Evolutionary conservation across 768 basidiomycete genomes (phyloP).

Genomic region (Pleurotus eryngii): DNA sequence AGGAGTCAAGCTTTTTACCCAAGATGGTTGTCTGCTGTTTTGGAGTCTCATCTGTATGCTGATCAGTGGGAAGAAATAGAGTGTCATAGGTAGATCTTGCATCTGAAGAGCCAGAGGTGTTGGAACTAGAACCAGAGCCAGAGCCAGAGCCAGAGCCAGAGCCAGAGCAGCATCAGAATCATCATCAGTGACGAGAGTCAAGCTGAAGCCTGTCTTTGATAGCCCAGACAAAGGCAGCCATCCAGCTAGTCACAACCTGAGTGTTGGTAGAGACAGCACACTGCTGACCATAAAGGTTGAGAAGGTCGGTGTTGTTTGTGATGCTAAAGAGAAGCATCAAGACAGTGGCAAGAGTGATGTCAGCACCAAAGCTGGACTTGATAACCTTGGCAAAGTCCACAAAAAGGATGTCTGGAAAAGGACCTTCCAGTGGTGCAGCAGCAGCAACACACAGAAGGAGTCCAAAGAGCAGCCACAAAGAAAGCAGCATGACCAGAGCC

Average conservation of each 20-base stretch:
- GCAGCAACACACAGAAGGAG: not conserved
- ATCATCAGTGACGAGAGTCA: not conserved
- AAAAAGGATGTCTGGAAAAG: constrained; percentile 6
- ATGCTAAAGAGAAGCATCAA: constrained; percentile 1
- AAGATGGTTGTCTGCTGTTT: no score
- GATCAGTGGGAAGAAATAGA: no score
- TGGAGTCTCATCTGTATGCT: no score
- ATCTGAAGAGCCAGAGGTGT: no score
- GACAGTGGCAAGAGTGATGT: constrained; percentile 4
- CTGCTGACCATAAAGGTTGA: constrained; percentile 3
- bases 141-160: no score
- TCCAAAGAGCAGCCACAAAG: not conserved
- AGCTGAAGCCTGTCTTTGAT: not conserved
- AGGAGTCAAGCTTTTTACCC: no score
- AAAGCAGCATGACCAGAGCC: not conserved
- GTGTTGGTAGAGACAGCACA: not conserved
- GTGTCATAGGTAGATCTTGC: no score
- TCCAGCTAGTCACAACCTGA: not conserved
- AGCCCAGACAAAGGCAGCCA: not conserved
- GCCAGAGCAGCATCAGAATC: not conserved
- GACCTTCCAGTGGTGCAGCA: not conserved
- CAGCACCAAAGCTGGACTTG: not conserved
- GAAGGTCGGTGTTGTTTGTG: constrained; percentile 2
- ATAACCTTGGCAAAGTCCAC: not conserved
- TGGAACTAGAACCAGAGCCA: no score